Evolutionary conservation across 2,329 filamentous ascomycete species (phyloP), one percentile per base, ranked within the genome.

Genomic region (Alternaria ethzedia): DNA sequence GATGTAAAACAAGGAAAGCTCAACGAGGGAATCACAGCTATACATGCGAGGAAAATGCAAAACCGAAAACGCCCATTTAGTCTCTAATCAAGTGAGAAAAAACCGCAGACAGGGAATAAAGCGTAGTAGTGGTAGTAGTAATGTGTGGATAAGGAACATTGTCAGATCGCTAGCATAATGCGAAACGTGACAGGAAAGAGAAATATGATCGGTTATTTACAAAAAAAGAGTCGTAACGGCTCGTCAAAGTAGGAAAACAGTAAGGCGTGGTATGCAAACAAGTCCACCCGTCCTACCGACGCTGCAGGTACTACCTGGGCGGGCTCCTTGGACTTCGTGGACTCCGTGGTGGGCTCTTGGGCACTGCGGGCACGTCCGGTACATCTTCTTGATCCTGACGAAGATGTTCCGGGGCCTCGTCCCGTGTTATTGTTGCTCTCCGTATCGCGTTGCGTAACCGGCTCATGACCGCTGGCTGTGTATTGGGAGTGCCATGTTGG

Each of bases 401-500:
- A 25, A 71, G 60, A 56, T 77, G 70, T 20, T 63, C 55, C 21
- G 76, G 76, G 30, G 69, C 69, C 41, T 78, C 76, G 30, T 78
- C 76, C n/a, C 70, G 65, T 21, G 76, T 78, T 10, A 78, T 65
- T 15, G 76, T 78, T 17, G 72, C 71, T 65, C 76, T 72, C 23
- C 76, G 65, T 47, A 78, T 73, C 8, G 67, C 75, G 50, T 75
- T 77, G 44, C 76, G 72, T 66, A 78, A 59, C 36, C 75, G 71
- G 57, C 73, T 78, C 57, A 72, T 72, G 8, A 69, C 60, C 20
- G 65, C 63, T 10, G 68, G 68, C 36, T 60, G 59, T 21, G 66
- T 63, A 15, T 66, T 68, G 25, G 65, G 66, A 15, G 63, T 28
- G 4, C 54, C 63, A 20, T 65, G 65, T 25, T 71, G 57, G 57